Conservation (phyloP, 192 early-diverging fungal species). For the Spinellus fusiger region DNA sequence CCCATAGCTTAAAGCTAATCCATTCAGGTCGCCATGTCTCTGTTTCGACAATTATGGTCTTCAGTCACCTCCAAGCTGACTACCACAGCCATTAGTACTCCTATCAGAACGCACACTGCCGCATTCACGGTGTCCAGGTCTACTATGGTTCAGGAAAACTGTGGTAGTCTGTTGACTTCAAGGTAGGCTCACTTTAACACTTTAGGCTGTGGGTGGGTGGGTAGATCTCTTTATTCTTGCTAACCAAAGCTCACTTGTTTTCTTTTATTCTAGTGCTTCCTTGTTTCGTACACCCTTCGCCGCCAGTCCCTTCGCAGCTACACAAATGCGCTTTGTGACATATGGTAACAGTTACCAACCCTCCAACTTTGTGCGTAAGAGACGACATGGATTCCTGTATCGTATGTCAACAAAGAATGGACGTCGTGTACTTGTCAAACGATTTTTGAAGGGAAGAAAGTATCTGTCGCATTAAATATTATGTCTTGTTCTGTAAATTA, state of each 20-base stretch:
- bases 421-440: constrained; percentile 63
- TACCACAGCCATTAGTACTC: too few species aligned
- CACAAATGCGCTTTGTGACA: constrained; percentile 69
- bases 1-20: too few species aligned
- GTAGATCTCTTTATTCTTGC: too few species aligned
- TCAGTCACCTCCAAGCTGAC: too few species aligned
- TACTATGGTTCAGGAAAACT: too few species aligned
- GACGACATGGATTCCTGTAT: constrained; percentile 85
- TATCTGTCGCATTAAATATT: constrained; percentile 68
- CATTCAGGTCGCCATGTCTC: too few species aligned
- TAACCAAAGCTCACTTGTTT: neutral
- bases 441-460: constrained; percentile 86
- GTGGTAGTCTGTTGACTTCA: too few species aligned
- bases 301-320: constrained; percentile 2
- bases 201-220: too few species aligned
- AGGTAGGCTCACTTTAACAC: too few species aligned
- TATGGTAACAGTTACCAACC: constrained; percentile 95
- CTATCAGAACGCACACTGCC: too few species aligned
- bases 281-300: neutral
- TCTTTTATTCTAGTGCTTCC: neutral
- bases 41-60: too few species aligned
- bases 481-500: neutral
- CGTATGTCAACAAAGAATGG: constrained; percentile 76
- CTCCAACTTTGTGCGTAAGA: constrained; percentile 81
- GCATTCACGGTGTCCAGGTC: too few species aligned